Percentiles rank a stretch among this genome's conserved stretches.
These are phyloP conservation scores for Pouteria campechiana DNA, from an alignment of 179 eudicot genomes.

Conservation along the genomic window DNA sequence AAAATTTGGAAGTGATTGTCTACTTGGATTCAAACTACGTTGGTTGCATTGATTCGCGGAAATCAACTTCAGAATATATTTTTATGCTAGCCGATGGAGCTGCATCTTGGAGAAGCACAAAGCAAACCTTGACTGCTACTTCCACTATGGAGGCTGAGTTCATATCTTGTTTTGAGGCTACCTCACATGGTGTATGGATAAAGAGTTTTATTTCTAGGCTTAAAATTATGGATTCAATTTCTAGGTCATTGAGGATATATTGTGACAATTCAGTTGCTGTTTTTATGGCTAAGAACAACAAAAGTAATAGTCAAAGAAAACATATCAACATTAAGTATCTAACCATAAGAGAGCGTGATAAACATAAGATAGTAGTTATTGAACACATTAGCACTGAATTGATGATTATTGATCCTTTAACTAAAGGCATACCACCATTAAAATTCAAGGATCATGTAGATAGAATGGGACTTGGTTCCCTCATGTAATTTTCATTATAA, in stretches of 20 bases:
- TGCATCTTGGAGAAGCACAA: background rate
- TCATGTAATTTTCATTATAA: background rate
- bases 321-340: background rate
- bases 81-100: background rate
- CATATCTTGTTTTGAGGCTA: background rate
- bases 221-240: background rate
- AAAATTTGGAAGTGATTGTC: too few relatives aligned
- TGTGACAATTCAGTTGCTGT: background rate
- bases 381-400: conserved; percentile 1
- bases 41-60: background rate
- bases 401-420: conserved; percentile 5
- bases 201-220: conserved; percentile 1
- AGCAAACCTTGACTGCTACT: conserved; percentile 1
- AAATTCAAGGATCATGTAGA: conserved; percentile 3
- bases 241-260: background rate
- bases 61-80: background rate
- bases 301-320: too few relatives aligned
- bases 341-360: background rate
- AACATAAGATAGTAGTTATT: conserved; percentile 2
- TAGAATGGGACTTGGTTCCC: conserved; percentile 1
- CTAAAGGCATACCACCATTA: conserved; percentile 4
- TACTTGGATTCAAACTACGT: background rate
- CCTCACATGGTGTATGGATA: background rate
- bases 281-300: too few relatives aligned
- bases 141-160: background rate